Conservation (phyloP, 2,329 filamentous ascomycete species). For the Scytalidium sp. region DNA sequence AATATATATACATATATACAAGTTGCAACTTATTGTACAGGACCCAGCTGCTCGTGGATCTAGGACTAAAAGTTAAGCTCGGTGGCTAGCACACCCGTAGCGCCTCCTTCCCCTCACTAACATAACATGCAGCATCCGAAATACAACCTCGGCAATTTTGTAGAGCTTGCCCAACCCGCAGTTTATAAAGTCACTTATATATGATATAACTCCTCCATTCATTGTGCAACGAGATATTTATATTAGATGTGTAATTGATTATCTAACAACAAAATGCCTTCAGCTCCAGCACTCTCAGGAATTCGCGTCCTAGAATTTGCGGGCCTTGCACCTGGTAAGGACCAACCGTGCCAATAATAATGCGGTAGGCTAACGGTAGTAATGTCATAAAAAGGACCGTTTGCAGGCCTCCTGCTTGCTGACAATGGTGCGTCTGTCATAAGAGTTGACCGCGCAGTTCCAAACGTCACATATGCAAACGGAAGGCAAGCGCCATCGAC, state of each 20-base stretch:
- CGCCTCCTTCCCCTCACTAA: no score
- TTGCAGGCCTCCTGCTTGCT: slow-evolving; percentile 82
- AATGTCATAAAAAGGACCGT: slow-evolving; percentile 60
- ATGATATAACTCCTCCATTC: not conserved
- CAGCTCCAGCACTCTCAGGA: slow-evolving; percentile 46
- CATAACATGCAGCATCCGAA: not conserved
- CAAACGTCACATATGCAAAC: slow-evolving; percentile 35
- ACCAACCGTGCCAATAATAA: no score
- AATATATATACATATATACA: no score
- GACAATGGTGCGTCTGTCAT: slow-evolving; percentile 88
- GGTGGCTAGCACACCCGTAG: no score
- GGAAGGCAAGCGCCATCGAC: slow-evolving; percentile 44
- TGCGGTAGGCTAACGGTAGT: slow-evolving; percentile 5
- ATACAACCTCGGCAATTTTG: not conserved
- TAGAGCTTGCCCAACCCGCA: not conserved
- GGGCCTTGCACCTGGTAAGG: slow-evolving; percentile 55
- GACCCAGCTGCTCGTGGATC: no score
- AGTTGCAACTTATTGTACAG: no score
- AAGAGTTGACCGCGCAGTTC: slow-evolving; percentile 71
- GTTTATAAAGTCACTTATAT: not conserved
- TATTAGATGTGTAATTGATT: not conserved
- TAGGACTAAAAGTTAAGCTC: not conserved
- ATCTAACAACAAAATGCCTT: slow-evolving; percentile 15
- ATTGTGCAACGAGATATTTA: not conserved
- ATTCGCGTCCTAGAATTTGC: slow-evolving; percentile 65